Evolutionary conservation across 2,329 filamentous ascomycete genomes (phyloP), one percentile per base, ranked within the genome.

Genomic region (Exophiala xenobiotica): DNA sequence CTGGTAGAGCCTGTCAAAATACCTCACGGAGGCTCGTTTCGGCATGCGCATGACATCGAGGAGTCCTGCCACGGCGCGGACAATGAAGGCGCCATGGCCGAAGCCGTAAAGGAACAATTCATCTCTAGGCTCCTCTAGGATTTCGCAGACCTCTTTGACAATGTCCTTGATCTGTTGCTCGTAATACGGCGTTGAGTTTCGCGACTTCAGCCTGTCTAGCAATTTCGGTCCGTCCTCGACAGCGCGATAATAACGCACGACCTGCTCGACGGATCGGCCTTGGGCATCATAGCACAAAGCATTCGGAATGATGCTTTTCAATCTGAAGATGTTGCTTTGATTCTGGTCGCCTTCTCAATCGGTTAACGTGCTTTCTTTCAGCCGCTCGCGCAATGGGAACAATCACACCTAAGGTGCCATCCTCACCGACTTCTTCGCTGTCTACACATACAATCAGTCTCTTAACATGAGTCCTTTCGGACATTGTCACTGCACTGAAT

Each of bases 61-160:
- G 23, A 74, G 59, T 4, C 68, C 68, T 14, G 69, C 66, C 1
- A 74, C 70, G 4, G 68, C 69, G 2, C 70, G 64, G 4, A 70
- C 67, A 4, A 72, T 66, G 60, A 65, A 73, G 1, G 70, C 70
- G 12, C 71, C 71, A 37, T 69, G 65, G 24, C 68, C 68, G 53
- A 70, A 70, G 7, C 70, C 71, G 33, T 68, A 73, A 6, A 74
- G 54, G 61, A 68, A 73, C 1, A 74, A 51, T 50, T 74, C 70
- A 51, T 73, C 68, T 45, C 64, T 31, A n/a, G 59, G 40, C 16
- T 52, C 49, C 19, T 56, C 46, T 3, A 61, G 46, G 6, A 35
- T 47, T 22, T 54, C 50, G 43, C 57, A 56, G 14, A 54, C 47
- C 35, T 49, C 51, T 26, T 49, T 51, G 19, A 48, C 50, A 9